Evolutionary conservation across 1,139 yeast genomes (phyloP).

Genomic region (Kazachstania sp.): DNA sequence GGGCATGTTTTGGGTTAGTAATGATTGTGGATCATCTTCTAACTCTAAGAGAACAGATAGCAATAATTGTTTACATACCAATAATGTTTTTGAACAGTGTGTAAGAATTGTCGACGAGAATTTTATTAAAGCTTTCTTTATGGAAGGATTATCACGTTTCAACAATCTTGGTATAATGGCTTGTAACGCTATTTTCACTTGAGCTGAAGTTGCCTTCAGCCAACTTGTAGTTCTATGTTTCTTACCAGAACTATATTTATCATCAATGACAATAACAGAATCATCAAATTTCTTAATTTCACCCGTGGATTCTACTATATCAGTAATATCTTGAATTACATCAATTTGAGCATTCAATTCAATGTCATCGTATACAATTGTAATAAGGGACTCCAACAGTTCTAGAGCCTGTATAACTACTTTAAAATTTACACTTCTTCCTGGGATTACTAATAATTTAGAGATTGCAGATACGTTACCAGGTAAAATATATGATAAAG

Average conservation of each 20-base stretch:
- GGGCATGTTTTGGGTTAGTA: not conserved
- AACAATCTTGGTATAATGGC: constrained; percentile 35
- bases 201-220: constrained; percentile 57
- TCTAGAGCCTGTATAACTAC: constrained; percentile 33
- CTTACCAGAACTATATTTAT: not conserved
- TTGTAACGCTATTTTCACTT: constrained; percentile 36
- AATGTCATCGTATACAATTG: constrained; percentile 37
- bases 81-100: constrained; percentile 12
- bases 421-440: constrained; percentile 34
- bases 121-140: constrained; percentile 17
- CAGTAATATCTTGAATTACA: not conserved
- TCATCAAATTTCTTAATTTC: not conserved
- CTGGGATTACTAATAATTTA: constrained; percentile 36
- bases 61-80: constrained; percentile 13
- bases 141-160: constrained; percentile 16
- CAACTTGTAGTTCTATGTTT: constrained; percentile 47
- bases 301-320: not conserved
- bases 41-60: constrained; percentile 10
- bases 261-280: not conserved
- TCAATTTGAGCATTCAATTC: constrained; percentile 22
- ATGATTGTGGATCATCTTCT: constrained; percentile 8
- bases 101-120: constrained; percentile 29
- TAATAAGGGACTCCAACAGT: constrained; percentile 32
- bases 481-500: constrained; percentile 46
- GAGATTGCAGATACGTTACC: constrained; percentile 46